A percentile compares a stretch with the other conserved stretches of the same genome.
Conservation (phyloP, 305 asterid species). For the Fraxinus velutina region DNA sequence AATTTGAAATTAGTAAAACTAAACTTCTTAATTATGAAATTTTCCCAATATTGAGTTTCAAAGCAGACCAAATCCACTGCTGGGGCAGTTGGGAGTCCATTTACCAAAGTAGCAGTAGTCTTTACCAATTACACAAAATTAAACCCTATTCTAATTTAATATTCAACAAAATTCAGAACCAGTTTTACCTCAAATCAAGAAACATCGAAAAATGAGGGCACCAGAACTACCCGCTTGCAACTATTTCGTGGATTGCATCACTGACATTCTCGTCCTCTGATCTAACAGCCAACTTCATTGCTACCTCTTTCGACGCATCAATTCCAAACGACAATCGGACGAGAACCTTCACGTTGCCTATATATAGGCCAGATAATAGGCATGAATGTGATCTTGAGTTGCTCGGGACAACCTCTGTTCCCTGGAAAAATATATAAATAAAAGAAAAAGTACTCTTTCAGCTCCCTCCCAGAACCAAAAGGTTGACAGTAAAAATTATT, state of each 20-base stretch:
- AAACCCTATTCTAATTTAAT: not conserved
- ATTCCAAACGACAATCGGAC: conserved; percentile 82
- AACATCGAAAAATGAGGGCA: not conserved
- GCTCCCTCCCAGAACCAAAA: not conserved
- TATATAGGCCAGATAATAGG: conserved; percentile 79
- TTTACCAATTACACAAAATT: not conserved
- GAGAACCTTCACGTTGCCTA: conserved; percentile 77
- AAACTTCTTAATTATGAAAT: too few relatives aligned
- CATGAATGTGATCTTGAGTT: conserved; percentile 86
- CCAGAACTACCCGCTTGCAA: conserved; percentile 61
- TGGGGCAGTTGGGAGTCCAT: not conserved
- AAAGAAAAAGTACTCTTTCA: not conserved
- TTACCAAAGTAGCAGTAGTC: not conserved
- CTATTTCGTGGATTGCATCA: conserved; percentile 81
- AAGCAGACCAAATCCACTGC: not conserved
- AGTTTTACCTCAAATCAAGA: not conserved
- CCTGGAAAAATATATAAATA: conserved; percentile 37
- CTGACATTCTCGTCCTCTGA: conserved; percentile 74
- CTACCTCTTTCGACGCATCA: conserved; percentile 73
- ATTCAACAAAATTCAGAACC: not conserved
- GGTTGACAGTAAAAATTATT: not conserved
- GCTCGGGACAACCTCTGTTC: conserved; percentile 70
- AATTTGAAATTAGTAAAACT: too few relatives aligned
- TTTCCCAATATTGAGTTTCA: not conserved
- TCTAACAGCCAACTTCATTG: conserved; percentile 88